These are phyloP conservation scores for Paramecium bursaria DNA, from an alignment of 73 alveolate species.

Conservation along the genomic window DNA sequence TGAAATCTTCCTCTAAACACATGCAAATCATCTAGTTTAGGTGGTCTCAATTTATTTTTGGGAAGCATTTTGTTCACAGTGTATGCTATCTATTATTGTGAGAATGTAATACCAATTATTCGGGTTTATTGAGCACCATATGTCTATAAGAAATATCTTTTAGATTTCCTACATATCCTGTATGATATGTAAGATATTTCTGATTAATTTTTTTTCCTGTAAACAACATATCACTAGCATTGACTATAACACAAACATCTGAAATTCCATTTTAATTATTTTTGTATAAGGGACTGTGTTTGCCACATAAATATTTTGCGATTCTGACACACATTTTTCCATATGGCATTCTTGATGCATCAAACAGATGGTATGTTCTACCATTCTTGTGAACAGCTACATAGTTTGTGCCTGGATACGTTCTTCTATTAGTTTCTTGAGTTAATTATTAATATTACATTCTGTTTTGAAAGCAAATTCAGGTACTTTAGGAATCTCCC, in stretches of 20 bases:
- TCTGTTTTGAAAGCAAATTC: slow-evolving; percentile 38
- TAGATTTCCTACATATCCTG: slow-evolving; percentile 54
- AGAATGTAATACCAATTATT: slow-evolving; percentile 13
- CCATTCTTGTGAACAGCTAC: slow-evolving; percentile 50
- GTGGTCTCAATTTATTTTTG: neutral
- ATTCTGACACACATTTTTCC: slow-evolving; percentile 45
- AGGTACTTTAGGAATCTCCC: slow-evolving; percentile 2
- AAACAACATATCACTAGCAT: slow-evolving; percentile 43
- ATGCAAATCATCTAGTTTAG: slow-evolving; percentile 17
- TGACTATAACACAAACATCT: slow-evolving; percentile 30
- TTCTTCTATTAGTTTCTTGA: neutral
- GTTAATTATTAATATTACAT: neutral
- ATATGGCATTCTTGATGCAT: slow-evolving; percentile 58
- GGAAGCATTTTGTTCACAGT: slow-evolving; percentile 53
- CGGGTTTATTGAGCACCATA: slow-evolving; percentile 49
- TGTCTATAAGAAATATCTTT: neutral
- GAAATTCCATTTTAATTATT: slow-evolving; percentile 43
- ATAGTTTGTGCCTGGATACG: slow-evolving; percentile 40
- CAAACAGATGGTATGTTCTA: slow-evolving; percentile 49
- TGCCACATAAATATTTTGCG: slow-evolving; percentile 27
- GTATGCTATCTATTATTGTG: slow-evolving; percentile 20
- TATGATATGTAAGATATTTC: slow-evolving; percentile 35
- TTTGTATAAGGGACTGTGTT: slow-evolving; percentile 19
- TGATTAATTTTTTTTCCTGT: slow-evolving; percentile 55
- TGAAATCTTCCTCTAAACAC: slow-evolving; percentile 42